Evolutionary conservation across 177 flowering plant genomes (phyloP).

Genomic region (Vitis hybrid): DNA sequence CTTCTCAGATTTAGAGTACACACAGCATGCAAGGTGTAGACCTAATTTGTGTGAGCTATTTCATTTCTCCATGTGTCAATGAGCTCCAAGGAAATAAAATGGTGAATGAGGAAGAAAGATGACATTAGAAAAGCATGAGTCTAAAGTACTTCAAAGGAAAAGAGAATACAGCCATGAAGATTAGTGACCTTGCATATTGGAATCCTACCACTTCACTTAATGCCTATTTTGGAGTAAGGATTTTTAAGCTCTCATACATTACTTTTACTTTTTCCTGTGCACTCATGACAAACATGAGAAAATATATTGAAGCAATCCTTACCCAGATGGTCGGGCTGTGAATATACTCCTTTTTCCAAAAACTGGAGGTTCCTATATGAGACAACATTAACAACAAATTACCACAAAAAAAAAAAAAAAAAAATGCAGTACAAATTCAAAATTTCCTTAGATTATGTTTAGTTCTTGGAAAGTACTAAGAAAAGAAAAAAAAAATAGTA

Average conservation of each 20-base stretch:
- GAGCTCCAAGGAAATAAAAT: neutral
- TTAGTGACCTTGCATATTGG: neutral
- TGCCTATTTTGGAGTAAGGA: neutral
- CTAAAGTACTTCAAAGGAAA: neutral
- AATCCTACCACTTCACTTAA: neutral
- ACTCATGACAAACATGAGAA: neutral
- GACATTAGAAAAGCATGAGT: neutral
- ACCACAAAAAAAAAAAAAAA: conserved; percentile 2
- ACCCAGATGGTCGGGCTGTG: conserved; percentile 68
- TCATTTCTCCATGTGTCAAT: neutral
- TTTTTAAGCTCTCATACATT: neutral
- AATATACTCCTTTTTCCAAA: conserved; percentile 88
- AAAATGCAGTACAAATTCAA: neutral
- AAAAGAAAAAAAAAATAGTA: too few species aligned
- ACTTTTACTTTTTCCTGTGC: neutral
- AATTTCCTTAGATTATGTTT: neutral
- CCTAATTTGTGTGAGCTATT: neutral
- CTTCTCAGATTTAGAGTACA: neutral
- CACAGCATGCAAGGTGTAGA: neutral
- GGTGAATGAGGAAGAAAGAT: neutral
- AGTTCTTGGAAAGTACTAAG: too few species aligned
- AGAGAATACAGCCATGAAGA: neutral
- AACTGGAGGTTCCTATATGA: conserved; percentile 82
- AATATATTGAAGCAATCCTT: conserved; percentile 27
- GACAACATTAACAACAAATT: conserved; percentile 4